A percentile compares a stretch with the other conserved stretches of the same genome.
Evolutionary conservation across 768 basidiomycete genomes (phyloP).

Genomic region (Tephrocybe sp.): DNA sequence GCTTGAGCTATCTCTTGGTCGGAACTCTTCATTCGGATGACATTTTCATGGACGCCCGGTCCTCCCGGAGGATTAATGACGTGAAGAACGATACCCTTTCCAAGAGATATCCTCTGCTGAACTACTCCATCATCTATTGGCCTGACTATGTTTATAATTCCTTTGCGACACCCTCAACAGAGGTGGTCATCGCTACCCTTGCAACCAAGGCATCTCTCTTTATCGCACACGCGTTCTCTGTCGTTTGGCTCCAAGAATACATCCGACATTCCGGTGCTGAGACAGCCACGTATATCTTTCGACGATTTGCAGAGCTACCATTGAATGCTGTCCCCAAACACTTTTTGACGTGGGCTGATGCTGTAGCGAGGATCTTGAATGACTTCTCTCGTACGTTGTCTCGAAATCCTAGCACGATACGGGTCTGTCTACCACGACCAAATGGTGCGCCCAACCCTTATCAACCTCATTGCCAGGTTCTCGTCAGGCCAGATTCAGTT

Average conservation of each 20-base stretch:
- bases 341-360: background rate
- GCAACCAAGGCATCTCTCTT: background rate
- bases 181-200: background rate
- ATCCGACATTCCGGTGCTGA: conserved; percentile 1
- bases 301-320: background rate
- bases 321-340: background rate
- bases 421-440: background rate
- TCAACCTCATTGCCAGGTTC: background rate
- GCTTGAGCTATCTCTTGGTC: background rate
- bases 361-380: background rate
- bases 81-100: background rate
- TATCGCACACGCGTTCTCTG: background rate
- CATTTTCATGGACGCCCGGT: background rate
- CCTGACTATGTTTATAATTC: conserved; percentile 5
- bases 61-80: background rate
- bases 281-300: background rate
- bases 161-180: background rate
- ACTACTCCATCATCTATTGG: conserved; percentile 5
- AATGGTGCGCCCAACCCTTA: background rate
- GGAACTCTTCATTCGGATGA: background rate
- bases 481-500: background rate
- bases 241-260: conserved; percentile 5
- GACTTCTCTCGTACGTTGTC: conserved; percentile 4
- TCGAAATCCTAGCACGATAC: conserved; percentile 1
- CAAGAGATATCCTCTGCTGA: conserved; percentile 1